These are phyloP conservation scores for Suhomyces xylopsoci DNA, from an alignment of 805 yeast genomes.

Conservation along the genomic window DNA sequence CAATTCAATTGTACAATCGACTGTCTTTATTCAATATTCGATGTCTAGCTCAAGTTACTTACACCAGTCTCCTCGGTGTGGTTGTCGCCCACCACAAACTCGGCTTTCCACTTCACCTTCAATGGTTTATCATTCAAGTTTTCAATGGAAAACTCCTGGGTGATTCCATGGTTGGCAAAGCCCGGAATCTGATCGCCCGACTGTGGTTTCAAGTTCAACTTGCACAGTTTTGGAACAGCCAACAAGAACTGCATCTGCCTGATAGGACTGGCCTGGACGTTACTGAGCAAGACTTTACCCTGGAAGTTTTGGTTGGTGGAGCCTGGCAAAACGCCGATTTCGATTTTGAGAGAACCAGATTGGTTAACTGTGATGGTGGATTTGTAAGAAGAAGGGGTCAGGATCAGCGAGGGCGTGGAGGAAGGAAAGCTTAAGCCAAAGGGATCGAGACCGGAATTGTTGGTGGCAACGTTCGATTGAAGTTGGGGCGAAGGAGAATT, in stretches of 20 bases:
- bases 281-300: constrained; percentile 52
- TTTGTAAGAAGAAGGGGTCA: constrained; percentile 13
- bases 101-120: constrained; percentile 75
- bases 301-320: constrained; percentile 33
- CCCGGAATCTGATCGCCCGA: constrained; percentile 52
- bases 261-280: constrained; percentile 43
- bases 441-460: constrained; percentile 32
- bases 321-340: constrained; percentile 38
- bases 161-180: constrained; percentile 46
- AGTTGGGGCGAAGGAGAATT: constrained; percentile 42
- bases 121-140: constrained; percentile 36
- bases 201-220: constrained; percentile 60
- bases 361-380: constrained; percentile 35
- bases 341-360: constrained; percentile 48
- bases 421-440: constrained; percentile 39
- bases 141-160: constrained; percentile 48
- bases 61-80: constrained; percentile 58
- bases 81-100: constrained; percentile 49
- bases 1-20: too few relatives aligned
- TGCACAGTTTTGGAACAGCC: constrained; percentile 68
- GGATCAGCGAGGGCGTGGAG: constrained; percentile 31
- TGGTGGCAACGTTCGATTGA: constrained; percentile 22
- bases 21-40: too few relatives aligned
- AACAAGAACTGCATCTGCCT: constrained; percentile 55
- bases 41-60: constrained; percentile 18